Conservation (phyloP, 2,329 filamentous ascomycete genomes). For the Camillea tinctor region DNA sequence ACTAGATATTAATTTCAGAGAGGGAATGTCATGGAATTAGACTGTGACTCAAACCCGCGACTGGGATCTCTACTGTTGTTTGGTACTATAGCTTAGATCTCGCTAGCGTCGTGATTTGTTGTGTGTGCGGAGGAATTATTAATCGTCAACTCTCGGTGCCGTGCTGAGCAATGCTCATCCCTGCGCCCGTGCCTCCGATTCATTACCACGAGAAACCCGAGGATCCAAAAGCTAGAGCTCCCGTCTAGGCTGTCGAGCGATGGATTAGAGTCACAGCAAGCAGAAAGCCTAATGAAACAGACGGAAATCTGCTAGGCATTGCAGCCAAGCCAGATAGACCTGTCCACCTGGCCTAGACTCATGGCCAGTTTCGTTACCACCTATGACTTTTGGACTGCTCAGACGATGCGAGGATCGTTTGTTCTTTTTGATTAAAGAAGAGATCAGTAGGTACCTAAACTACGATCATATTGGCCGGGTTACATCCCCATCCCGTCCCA, state of each 20-base stretch:
- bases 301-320: background rate
- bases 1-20: too few relatives aligned
- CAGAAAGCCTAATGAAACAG: background rate
- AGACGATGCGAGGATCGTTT: background rate
- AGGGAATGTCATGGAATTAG: background rate
- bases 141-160: slow-evolving; percentile 12
- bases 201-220: slow-evolving; percentile 21
- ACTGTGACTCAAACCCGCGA: background rate
- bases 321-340: background rate
- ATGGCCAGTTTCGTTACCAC: background rate
- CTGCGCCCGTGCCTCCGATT: slow-evolving; percentile 10
- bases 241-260: too few relatives aligned
- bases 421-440: background rate
- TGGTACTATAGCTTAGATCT: background rate
- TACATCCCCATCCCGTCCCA: background rate
- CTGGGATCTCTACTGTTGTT: background rate
- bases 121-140: slow-evolving; percentile 12
- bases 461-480: background rate
- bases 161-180: slow-evolving; percentile 19
- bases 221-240: background rate
- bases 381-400: background rate
- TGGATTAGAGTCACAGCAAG: background rate
- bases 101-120: background rate
- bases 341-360: background rate
- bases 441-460: background rate